These are phyloP conservation scores for Isochrysis galbana DNA, from an alignment of 78 protist genomes.

Conservation along the genomic window DNA sequence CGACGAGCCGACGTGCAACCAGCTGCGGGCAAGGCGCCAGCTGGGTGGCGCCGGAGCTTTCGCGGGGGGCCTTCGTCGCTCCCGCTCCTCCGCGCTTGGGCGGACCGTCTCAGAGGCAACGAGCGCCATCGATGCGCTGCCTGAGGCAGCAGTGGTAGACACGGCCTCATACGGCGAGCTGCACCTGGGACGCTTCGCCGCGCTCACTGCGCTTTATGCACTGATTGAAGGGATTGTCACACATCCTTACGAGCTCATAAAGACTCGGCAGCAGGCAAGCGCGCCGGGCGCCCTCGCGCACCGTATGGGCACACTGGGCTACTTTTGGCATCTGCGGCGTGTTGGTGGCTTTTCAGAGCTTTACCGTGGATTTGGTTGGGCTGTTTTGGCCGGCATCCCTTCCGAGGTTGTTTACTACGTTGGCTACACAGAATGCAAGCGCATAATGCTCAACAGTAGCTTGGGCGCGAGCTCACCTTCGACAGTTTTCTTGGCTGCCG, in stretches of 20 bases:
- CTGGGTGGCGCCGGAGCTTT: no score
- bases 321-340: neutral
- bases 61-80: no score
- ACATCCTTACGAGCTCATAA: neutral
- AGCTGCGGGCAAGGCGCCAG: no score
- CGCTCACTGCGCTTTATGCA: neutral
- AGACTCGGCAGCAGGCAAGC: neutral
- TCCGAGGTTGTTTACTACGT: neutral
- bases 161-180: no score
- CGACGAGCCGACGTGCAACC: no score
- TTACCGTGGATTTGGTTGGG: constrained; percentile 20
- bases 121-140: no score
- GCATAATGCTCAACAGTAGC: neutral
- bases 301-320: neutral
- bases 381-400: neutral
- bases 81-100: no score
- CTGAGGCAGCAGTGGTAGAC: no score
- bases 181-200: neutral
- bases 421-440: neutral
- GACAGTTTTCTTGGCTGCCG: neutral
- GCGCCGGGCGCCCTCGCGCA: neutral
- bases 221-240: neutral
- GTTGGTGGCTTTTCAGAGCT: neutral
- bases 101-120: no score
- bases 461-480: neutral